phyloP scores from a whole-genome alignment of 1,139 yeast genomes.

The Debaryomyces robertsiae region DNA sequence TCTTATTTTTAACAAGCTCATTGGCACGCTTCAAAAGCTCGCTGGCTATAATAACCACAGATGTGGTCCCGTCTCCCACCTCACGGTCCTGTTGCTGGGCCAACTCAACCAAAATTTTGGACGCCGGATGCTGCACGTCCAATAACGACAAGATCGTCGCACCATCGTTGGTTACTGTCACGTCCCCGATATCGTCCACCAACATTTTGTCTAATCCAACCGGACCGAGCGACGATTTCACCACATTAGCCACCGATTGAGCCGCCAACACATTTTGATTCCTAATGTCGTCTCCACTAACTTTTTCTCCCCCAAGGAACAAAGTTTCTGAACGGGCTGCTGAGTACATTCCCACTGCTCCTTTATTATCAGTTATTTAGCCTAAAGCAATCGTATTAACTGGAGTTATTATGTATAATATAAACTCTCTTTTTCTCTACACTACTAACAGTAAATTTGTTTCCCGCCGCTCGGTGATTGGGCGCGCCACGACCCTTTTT shows the following conservation, averaged over 20 bases:
- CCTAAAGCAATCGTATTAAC: too few species aligned
- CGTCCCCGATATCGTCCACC: conserved; percentile 99
- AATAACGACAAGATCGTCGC: conserved; percentile 90
- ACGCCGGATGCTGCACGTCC: conserved; percentile 99
- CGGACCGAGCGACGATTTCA: conserved; percentile 95
- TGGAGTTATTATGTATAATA: too few species aligned
- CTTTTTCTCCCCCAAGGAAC: conserved; percentile 93
- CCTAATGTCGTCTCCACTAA: conserved; percentile 95
- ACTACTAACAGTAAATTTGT: background rate
- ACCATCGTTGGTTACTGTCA: conserved; percentile 97
- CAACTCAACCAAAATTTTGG: conserved; percentile 91
- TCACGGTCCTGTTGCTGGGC: conserved; percentile 99
- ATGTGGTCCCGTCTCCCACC: conserved; percentile 97
- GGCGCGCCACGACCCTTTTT: conserved; percentile 3
- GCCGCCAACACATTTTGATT: conserved; percentile 96
- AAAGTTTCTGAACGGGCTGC: conserved; percentile 88
- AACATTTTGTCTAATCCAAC: conserved; percentile 98
- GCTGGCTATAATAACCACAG: conserved; percentile 95
- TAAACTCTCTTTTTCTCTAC: background rate
- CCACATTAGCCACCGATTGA: conserved; percentile 95
- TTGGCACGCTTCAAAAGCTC: conserved; percentile 92
- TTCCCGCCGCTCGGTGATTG: conserved; percentile 7
- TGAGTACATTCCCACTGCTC: conserved; percentile 37
- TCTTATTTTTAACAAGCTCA: conserved; percentile 88
- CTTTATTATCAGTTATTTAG: conserved; percentile 7